Conservation (phyloP, 2,329 filamentous ascomycete genomes). For the Thermothelomyces thermophilus region DNA sequence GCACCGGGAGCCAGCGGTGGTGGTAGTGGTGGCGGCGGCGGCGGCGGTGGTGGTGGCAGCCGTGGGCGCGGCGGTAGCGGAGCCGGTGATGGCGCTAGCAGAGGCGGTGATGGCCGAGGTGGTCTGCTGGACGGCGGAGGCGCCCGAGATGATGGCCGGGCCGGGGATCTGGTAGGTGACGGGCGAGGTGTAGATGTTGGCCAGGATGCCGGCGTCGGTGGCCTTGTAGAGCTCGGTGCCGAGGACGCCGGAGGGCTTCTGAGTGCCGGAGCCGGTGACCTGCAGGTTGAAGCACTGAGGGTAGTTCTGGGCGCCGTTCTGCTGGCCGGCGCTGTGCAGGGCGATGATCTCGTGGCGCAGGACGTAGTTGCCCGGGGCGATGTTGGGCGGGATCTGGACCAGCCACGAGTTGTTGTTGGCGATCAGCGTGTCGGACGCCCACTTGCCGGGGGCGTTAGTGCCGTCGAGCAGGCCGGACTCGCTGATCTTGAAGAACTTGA, state of each 20-base stretch:
- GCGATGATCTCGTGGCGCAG: slow-evolving; percentile 45
- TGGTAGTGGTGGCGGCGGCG: slow-evolving; percentile 1
- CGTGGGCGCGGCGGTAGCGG: slow-evolving; percentile 10
- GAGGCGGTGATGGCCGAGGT: slow-evolving; percentile 18
- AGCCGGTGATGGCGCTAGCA: slow-evolving; percentile 20
- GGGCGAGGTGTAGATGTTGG: slow-evolving; percentile 25
- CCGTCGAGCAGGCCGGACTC: slow-evolving; percentile 33
- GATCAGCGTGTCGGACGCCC: slow-evolving; percentile 47
- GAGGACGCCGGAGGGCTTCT: slow-evolving; percentile 25
- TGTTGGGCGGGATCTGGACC: slow-evolving; percentile 35
- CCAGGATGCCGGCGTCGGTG: slow-evolving; percentile 22
- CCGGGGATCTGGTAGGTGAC: slow-evolving; percentile 25
- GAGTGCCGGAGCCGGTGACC: slow-evolving; percentile 34
- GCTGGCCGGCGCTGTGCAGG: slow-evolving; percentile 34
- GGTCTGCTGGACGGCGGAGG: slow-evolving; percentile 12
- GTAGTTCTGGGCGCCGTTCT: slow-evolving; percentile 42
- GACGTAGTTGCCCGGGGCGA: slow-evolving; percentile 35
- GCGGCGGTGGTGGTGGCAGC: slow-evolving; percentile 5
- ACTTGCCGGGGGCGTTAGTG: slow-evolving; percentile 40
- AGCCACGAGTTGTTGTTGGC: slow-evolving; percentile 38
- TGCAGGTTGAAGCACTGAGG: slow-evolving; percentile 42
- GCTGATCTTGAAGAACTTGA: slow-evolving; percentile 58
- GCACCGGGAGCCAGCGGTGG: neutral
- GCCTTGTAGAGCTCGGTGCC: slow-evolving; percentile 24
- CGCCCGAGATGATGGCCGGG: slow-evolving; percentile 23